Percentiles rank a stretch among this genome's conserved stretches.
These are phyloP conservation scores for Populus alba DNA, from an alignment of 345 rosid species.

Conservation along the genomic window DNA sequence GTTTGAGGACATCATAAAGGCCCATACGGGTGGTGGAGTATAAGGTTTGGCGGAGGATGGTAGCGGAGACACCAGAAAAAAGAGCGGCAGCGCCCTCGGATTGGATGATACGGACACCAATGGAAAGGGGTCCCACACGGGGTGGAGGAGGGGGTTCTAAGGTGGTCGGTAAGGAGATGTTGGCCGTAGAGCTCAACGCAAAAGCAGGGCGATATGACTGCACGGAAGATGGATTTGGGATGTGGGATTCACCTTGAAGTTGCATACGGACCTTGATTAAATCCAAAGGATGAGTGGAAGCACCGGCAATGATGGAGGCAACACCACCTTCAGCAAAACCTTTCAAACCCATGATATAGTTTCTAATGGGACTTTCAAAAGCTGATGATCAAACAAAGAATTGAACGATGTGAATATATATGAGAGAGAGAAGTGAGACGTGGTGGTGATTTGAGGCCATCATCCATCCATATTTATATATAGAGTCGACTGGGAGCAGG, in stretches of 20 bases:
- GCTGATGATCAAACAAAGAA: too few species aligned
- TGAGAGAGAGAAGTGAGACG: too few species aligned
- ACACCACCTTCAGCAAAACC: constrained; percentile 12
- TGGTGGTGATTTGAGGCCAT: too few species aligned
- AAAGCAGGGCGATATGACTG: neutral
- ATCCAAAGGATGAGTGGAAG: constrained; percentile 11
- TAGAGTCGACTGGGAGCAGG: too few species aligned
- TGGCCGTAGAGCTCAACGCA: neutral
- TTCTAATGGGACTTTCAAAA: neutral
- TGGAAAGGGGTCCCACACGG: neutral
- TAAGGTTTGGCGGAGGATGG: constrained; percentile 3
- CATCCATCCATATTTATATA: too few species aligned
- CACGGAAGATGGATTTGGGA: neutral
- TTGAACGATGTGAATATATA: too few species aligned
- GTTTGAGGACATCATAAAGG: neutral
- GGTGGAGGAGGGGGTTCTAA: neutral
- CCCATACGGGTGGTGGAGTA: constrained; percentile 8
- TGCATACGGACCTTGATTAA: constrained; percentile 17
- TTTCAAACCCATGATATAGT: constrained; percentile 4
- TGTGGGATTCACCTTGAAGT: neutral
- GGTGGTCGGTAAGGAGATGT: neutral
- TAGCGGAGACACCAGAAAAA: constrained; percentile 1
- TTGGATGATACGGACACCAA: neutral
- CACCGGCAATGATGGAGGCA: constrained; percentile 8
- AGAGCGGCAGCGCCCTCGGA: neutral